A percentile compares a stretch with the other conserved stretches of the same genome.
These are phyloP conservation scores for Halenospora varia DNA, from an alignment of 495 filamentous ascomycete genomes.

Conservation along the genomic window DNA sequence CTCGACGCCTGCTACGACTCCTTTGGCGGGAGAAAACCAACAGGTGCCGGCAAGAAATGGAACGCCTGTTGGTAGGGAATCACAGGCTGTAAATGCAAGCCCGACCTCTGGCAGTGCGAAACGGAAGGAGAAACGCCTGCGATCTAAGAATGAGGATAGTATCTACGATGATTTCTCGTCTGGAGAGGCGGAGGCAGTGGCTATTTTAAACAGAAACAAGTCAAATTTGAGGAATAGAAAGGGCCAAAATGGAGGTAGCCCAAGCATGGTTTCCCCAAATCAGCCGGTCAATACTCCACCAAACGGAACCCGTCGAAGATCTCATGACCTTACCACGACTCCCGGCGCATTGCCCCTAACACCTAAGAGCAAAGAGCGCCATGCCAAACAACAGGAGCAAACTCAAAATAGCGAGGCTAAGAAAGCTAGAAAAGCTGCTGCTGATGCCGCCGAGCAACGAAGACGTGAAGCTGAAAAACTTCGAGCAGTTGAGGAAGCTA, in stretches of 20 bases:
- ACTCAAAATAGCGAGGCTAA: constrained; percentile 10
- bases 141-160: constrained; percentile 13
- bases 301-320: constrained; percentile 3
- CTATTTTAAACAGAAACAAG: constrained; percentile 11
- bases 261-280: constrained; percentile 10
- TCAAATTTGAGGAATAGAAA: constrained; percentile 10
- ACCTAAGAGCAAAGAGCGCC: constrained; percentile 17
- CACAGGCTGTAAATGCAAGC: neutral
- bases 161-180: constrained; percentile 20
- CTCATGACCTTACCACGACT: neutral
- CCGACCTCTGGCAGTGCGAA: neutral
- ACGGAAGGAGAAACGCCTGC: neutral
- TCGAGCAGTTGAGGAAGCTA: constrained; percentile 10
- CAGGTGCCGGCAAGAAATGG: neutral
- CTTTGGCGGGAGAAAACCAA: constrained; percentile 13
- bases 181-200: constrained; percentile 1
- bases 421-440: constrained; percentile 14
- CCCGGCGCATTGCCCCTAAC: constrained; percentile 17
- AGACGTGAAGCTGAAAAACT: constrained; percentile 13
- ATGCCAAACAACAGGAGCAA: constrained; percentile 6
- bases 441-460: constrained; percentile 17
- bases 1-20: constrained; percentile 23
- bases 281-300: constrained; percentile 16
- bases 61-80: neutral
- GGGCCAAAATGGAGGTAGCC: constrained; percentile 4